Evolutionary conservation across 257 asterid species (phyloP), one percentile per base, ranked within the genome.

Genomic region (Anisodus acutangulus): DNA sequence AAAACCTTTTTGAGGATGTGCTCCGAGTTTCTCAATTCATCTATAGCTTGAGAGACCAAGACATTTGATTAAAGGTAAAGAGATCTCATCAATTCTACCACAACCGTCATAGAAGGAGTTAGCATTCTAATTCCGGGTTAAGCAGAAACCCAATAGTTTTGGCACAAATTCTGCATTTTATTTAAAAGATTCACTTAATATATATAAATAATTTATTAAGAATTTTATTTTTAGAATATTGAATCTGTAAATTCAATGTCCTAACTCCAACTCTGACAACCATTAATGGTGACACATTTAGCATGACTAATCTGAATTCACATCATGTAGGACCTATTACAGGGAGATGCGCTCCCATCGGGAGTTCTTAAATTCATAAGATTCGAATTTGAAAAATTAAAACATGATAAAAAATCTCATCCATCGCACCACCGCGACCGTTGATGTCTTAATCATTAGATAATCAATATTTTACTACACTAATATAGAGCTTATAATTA

Each of bases 401-500:
- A 4, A 64, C 2, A 1, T 26, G 3, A 12, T 0, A 1, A 35
- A 2, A 67, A 3, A 35, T 67, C 9, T 3, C 3, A 58, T 60
- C 45, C 45, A 41, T 41, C 3, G 4, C 45, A 41, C 45, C 3
- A 41, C 45, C 45, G 4, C 45, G 4, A 3, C 45, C 5, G 45
- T 41, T 41, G 45, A 41, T 41, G 22, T 74, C 81, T 49, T 49
- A 49, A 74, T 69, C 54, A 69, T 16, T 69, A 41, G 31, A 39
- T 69, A 39, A 16, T 49, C 62, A 80, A 85, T 72, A 74, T 80
- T 11, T 11, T 16, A 37, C 47, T 35, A 67, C 41, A 78, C 22
- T 15, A 8, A 19, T 41, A 41, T 41, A 41, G 76, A 59, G 62
- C n/a, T 70, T 83, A 43, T 71, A 71, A 71, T 87, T 85, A 87